These are phyloP conservation scores for Tylopilus plumbeoviolaceoides DNA, from an alignment of 768 basidiomycete species.

Conservation along the genomic window DNA sequence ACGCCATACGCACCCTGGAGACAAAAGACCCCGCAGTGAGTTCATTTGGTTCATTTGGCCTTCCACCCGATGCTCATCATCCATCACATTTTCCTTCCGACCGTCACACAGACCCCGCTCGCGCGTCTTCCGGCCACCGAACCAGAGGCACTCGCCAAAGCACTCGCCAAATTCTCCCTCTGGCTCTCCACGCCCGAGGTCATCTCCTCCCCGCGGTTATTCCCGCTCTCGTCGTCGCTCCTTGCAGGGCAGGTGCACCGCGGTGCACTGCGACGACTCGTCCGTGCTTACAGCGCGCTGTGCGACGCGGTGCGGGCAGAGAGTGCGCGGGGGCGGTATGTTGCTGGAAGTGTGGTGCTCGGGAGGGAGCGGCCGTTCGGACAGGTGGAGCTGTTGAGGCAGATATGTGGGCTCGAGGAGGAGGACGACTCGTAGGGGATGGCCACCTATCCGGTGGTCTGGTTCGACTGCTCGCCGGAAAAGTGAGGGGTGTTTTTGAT, in stretches of 20 bases:
- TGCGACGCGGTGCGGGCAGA: conserved; percentile 74
- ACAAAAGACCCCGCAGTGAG: conserved; percentile 15
- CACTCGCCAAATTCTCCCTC: conserved; percentile 67
- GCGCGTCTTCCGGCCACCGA: conserved; percentile 64
- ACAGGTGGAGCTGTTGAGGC: conserved; percentile 65
- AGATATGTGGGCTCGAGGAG: conserved; percentile 70
- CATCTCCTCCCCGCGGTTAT: conserved; percentile 74
- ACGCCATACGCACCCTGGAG: conserved; percentile 21
- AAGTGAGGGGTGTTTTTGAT: no score
- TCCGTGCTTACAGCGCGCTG: conserved; percentile 62
- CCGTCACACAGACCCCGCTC: conserved; percentile 58
- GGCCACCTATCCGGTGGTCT: no score
- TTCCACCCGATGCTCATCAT: neutral
- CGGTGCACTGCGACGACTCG: conserved; percentile 65
- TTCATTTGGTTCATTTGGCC: neutral
- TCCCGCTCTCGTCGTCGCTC: conserved; percentile 63
- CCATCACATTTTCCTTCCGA: neutral
- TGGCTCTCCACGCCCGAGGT: conserved; percentile 86
- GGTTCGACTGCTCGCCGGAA: no score
- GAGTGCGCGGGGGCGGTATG: conserved; percentile 61
- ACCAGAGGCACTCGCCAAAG: conserved; percentile 54
- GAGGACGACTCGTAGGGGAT: no score
- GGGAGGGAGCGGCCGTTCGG: conserved; percentile 85
- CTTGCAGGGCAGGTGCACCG: conserved; percentile 73
- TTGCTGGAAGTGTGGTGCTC: conserved; percentile 83